Base-by-base conservation (phyloP, 805 yeast genomes). In the Sugiyamaella marilandica region DNA sequence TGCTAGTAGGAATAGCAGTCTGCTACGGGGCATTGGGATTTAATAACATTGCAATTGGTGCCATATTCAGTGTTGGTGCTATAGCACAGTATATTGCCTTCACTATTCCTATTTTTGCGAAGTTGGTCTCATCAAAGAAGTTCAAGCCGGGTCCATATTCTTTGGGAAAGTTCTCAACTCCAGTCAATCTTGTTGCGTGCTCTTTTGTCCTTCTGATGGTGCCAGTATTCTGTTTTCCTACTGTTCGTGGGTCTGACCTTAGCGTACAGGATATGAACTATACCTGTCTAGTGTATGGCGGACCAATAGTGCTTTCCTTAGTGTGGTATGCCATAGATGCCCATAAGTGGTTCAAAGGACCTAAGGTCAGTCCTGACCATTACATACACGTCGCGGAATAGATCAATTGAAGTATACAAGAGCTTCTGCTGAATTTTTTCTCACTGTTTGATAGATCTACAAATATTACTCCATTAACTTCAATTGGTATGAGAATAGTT, bases 61-160 rank as follows among this genome's bases (percentile, higher is more conserved):
- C 88, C 33, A 80, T 82, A 54, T 83, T 83, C 68, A 80, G 85
- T 2, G 85, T 83, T 45, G 85, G 86, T 35, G 87, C 86, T 37
- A 82, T 83, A 61, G 78, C 84, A 11, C 79, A 83, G 0, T 82
- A 82, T 61, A 75, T 83, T 52, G 82, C 87, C 2, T 83, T 83
- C 68, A 75, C 81, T 8, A 69, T 79, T 58, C 88, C 88, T 7
- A 78, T 82, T 10, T 58, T 80, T 7, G 73, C 83, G 52, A 78
- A 81, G 63, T 76, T 81, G 59, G 75, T 83, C 70, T 34, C 39
- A n/a, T 34, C 39, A 34, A 13, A 16, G 8, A 29, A 45, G 14
- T 52, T 53, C 49, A 67, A 46, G 43, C 31, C 31, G 24, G 61
- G 57, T 5, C 59, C 55, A 11, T 59, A 54, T 55, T 48, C 51